Evolutionary conservation across 441 rosid genomes (phyloP), one percentile per base, ranked within the genome.

Genomic region (Eugenia klotzschiana): DNA sequence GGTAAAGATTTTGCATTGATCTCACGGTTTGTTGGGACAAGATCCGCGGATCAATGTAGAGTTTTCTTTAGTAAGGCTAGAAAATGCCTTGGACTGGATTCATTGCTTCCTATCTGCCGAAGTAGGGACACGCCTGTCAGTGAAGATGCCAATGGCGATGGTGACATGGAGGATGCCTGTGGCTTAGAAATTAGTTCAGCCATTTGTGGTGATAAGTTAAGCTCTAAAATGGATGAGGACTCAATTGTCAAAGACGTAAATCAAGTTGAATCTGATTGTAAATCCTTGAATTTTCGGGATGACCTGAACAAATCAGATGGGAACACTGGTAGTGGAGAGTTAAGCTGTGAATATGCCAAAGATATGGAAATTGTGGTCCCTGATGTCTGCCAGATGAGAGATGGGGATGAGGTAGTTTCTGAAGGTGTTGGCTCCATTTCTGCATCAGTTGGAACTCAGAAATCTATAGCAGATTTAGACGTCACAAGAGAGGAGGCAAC

Each of bases 51-150:
- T 84, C 96, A 97, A 85, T 97, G 99, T 83, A 93, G 88, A 89
- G 93, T 96, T 84, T 97, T 96, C 88, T 97, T 88, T 82, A 95
- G 98, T 89, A 97, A 97, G 93, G 98, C 94, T 82, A 91, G 97
- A 64, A 98, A 94, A 87, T 94, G 98, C 87, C 96, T 98, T 80
- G 97, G 98, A 40, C 89, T 98, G 90, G 99, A 98, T 89, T 84
- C 60, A 81, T 60, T 95, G 82, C 94, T 86, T 84, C 87, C 92
- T 79, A 79, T 84, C 84, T 85, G 91, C 88, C 81, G 87, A 86
- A 84, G 54, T 80, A 23, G 90, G 94, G 60, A 43, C 9, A 85
- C 92, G 26, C 87, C 89, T 2, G 86, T 79, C 49, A 90, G 93
- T 84, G 93, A 93, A 88, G 95, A 92, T 91, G 89, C 84, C 55